Base-by-base conservation (phyloP, 129 eudicot species). In the Arctium lappa region DNA sequence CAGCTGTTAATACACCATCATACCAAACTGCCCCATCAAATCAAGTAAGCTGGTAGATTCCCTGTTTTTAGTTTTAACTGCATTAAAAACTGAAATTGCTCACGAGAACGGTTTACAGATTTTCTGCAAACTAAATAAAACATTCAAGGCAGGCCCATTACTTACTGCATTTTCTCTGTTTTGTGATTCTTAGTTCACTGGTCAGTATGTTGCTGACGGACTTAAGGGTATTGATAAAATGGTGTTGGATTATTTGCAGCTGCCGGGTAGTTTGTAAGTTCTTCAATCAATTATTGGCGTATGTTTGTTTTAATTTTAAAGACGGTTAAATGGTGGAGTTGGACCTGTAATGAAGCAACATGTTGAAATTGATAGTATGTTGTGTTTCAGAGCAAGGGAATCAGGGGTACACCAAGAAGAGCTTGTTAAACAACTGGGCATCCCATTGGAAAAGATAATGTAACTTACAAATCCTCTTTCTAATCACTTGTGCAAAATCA, bases 321-420 rank as follows among this genome's bases (percentile, higher is more conserved):
- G 29, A 16, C 1, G 15, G 31, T 53, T 8, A 3, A 65, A 40
- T 48, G 13, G 13, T 69, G 11, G 27, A 30, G 22, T 50, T 11
- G 8, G 1, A 65, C 12, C 42, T 38, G 6, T 12, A 72, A 36
- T 56, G 79, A 8, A 44, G 53, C 53, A 1, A 40, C 53, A 9
- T 37, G 40, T 44, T 44, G 53, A 73, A 74, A 22, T 22, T 22
- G 40, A 78, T 68, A 73, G 6, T 38, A 33, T 75, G 62, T 69
- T 74, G 74, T 79, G 6, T 74, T 42, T 75, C 88, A 94, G 98
- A 77, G 75, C 86, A 34, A 88, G 87, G 81, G 95, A 90, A 53
- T 27, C n/a, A 32, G 98, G 98, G 72, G 91, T 94, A 12, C 95
- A 94, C 81, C 80, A 69, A 79, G 81, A 92, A 63, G 92, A 88